Conservation (phyloP, 129 eudicot genomes). For the Rutidosis leptorrhynchoides region DNA sequence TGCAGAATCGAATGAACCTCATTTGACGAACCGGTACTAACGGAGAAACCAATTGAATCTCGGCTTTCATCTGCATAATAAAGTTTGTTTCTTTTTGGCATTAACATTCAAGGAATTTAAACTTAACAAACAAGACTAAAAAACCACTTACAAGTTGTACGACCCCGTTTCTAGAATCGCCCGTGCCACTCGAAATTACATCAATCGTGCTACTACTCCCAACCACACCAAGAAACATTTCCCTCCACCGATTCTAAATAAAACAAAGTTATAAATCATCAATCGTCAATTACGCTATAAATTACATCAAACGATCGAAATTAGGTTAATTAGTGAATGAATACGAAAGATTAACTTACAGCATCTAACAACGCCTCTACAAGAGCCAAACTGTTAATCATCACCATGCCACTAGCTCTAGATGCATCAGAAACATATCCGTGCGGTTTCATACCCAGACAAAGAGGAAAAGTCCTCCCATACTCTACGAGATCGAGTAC, state of each 20-base stretch:
- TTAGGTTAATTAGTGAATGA: background rate
- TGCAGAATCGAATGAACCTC: slow-evolving; percentile 68
- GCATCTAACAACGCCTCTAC: slow-evolving; percentile 58
- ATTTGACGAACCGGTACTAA: slow-evolving; percentile 63
- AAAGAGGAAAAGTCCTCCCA: slow-evolving; percentile 42
- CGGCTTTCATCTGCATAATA: slow-evolving; percentile 68
- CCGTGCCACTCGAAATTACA: slow-evolving; percentile 48
- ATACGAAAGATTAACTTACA: slow-evolving; percentile 33
- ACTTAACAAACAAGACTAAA: background rate
- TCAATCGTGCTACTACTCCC: slow-evolving; percentile 48
- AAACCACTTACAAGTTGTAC: slow-evolving; percentile 51
- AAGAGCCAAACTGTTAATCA: slow-evolving; percentile 50
- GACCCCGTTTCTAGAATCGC: slow-evolving; percentile 60
- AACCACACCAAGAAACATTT: slow-evolving; percentile 56
- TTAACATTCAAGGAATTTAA: background rate
- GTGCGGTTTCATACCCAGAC: slow-evolving; percentile 57
- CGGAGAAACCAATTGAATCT: slow-evolving; percentile 68
- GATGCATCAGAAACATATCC: slow-evolving; percentile 71
- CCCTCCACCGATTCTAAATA: slow-evolving; percentile 58
- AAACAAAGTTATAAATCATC: background rate
- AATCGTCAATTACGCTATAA: background rate
- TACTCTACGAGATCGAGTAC: slow-evolving; percentile 62
- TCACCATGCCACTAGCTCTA: slow-evolving; percentile 51
- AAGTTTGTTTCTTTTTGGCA: background rate
- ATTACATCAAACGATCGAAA: too few relatives aligned